A percentile compares a stretch with the other conserved stretches of the same genome.
Evolutionary conservation across 2,329 filamentous ascomycete species (phyloP).

Genomic region (Botrytis porri): DNA sequence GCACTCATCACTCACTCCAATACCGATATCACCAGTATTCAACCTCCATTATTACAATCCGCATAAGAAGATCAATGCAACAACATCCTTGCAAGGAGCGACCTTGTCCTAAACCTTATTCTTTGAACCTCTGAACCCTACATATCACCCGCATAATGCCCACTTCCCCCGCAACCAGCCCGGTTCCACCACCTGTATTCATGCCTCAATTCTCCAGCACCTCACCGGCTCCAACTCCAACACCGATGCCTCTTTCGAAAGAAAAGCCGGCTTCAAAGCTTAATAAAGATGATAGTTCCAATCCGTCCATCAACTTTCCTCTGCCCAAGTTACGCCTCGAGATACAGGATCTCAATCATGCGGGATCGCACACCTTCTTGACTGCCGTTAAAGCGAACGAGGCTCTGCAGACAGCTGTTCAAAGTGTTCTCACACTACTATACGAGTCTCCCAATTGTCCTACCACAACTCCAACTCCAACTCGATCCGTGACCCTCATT

Average conservation of each 20-base stretch:
- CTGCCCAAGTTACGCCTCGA: constrained; percentile 58
- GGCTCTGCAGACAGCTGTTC: constrained; percentile 61
- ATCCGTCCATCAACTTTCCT: constrained; percentile 37
- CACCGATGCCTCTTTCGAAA: constrained; percentile 21
- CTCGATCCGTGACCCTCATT: constrained; percentile 81
- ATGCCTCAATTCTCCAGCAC: constrained; percentile 29
- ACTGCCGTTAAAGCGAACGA: constrained; percentile 58
- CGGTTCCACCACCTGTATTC: constrained; percentile 28
- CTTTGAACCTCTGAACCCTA: neutral
- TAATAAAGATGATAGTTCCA: constrained; percentile 2
- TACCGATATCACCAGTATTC: neutral
- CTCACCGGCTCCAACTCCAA: constrained; percentile 21
- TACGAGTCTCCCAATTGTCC: constrained; percentile 54
- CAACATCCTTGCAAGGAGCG: constrained; percentile 10
- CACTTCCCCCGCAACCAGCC: constrained; percentile 24
- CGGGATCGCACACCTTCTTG: constrained; percentile 66
- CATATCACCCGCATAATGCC: constrained; percentile 22
- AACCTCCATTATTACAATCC: neutral
- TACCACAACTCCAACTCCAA: constrained; percentile 51
- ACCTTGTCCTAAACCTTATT: constrained; percentile 19
- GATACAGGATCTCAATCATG: constrained; percentile 55
- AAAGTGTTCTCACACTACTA: constrained; percentile 67
- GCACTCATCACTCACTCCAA: neutral
- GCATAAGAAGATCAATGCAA: neutral
- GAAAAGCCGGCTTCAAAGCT: constrained; percentile 4